These are phyloP conservation scores for Tilletia caries DNA, from an alignment of 1,284 basidiomycete genomes.

Conservation along the genomic window DNA sequence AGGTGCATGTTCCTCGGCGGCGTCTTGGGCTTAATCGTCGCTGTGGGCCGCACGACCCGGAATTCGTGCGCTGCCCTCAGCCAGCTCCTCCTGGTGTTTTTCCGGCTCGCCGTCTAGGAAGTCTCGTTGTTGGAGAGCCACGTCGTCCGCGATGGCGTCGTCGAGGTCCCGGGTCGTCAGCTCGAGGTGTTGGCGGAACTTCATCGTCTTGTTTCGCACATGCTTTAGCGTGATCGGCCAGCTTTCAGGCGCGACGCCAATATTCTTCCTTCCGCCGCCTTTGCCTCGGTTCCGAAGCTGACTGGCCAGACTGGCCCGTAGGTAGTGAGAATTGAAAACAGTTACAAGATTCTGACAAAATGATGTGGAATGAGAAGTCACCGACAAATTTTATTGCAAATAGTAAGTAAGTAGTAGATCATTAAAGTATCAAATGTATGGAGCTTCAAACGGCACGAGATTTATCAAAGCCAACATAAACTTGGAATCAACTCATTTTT, in stretches of 20 bases:
- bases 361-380: no score
- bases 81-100: background rate
- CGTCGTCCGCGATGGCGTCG: background rate
- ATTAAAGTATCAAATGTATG: no score
- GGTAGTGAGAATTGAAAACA: no score
- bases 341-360: no score
- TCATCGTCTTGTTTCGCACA: background rate
- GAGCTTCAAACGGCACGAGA: no score
- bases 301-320: background rate
- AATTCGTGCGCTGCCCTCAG: background rate
- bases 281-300: background rate
- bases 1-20: no score
- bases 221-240: background rate
- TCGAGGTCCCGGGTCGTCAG: background rate
- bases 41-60: background rate
- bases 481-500: no score
- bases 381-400: no score
- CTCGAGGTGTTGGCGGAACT: background rate
- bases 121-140: background rate
- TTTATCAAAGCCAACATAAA: no score
- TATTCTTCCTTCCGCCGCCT: conserved; percentile 2
- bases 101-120: background rate
- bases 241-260: background rate
- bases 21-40: background rate
- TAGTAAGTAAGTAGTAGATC: no score